phyloP scores from a whole-genome alignment of 2,329 filamentous ascomycete species.

The Colletotrichum sp. region DNA sequence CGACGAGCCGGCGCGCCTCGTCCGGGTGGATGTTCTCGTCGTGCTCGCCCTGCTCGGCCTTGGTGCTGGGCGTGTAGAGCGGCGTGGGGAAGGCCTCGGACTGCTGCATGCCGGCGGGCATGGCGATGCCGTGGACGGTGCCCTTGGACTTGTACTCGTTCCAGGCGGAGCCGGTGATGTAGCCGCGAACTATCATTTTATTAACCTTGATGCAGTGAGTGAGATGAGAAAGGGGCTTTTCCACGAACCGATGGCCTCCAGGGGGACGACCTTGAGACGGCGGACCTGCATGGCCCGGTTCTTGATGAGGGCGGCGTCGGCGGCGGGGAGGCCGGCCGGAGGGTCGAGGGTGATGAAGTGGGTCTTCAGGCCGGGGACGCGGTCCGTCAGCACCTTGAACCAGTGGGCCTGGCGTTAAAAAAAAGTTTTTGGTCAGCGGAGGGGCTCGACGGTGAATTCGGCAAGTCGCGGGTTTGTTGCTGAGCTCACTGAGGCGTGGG shows the following conservation, averaged over 20 bases:
- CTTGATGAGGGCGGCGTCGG: constrained; percentile 58
- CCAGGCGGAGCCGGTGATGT: constrained; percentile 88
- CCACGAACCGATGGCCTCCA: constrained; percentile 69
- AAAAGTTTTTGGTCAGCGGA: background rate
- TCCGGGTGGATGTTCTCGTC: constrained; percentile 86
- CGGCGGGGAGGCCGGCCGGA: constrained; percentile 37
- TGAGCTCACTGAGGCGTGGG: constrained; percentile 34
- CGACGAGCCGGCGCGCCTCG: constrained; percentile 67
- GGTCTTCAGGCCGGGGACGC: constrained; percentile 53
- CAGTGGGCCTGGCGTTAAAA: constrained; percentile 46
- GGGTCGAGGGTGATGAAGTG: constrained; percentile 56
- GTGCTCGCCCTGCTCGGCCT: constrained; percentile 79
- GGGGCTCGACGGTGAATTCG: background rate
- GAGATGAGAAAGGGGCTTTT: too few species aligned
- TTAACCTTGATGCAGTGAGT: background rate
- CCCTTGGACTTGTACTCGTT: constrained; percentile 73
- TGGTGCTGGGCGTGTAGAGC: constrained; percentile 80
- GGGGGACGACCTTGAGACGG: constrained; percentile 74
- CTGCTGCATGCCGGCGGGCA: constrained; percentile 72
- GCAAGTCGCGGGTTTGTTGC: background rate
- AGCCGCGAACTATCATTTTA: constrained; percentile 69
- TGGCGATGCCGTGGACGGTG: constrained; percentile 79
- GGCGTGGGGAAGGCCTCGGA: constrained; percentile 72
- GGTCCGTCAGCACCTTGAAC: constrained; percentile 54
- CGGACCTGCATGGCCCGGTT: constrained; percentile 80